Evolutionary conservation across 139 green algal genomes (phyloP), one percentile per base, ranked within the genome.

Genomic region (Diplosphaera chodatii): DNA sequence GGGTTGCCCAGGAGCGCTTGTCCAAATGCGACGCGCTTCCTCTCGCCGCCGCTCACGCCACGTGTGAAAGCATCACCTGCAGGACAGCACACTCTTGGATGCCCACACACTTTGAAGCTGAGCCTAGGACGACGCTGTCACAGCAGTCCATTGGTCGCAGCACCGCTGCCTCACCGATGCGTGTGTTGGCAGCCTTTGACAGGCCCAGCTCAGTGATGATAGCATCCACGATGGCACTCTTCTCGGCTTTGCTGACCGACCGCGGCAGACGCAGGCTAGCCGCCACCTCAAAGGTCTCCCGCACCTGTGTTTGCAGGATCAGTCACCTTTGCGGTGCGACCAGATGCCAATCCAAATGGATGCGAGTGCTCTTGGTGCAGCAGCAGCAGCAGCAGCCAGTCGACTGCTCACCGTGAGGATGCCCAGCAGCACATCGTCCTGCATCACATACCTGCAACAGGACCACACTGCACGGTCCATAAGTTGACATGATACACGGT

Each of bases 201-300:
- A 91, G 71, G 13, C 75, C 77, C 55, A 89, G 70, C 55, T 89
- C 81, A 3, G 66, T 68, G 22, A 83, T 74, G 37, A 87, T 75
- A 1, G 73, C 33, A 0, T 79, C 32, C 15, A 90, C 77, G 1
- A 79, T 67, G 28, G 67, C 27, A 0, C 32, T 4, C 23, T 77
- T 79, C 72, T 84, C 70, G 34, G 70, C 72, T 0, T 16, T 21
- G 18, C 71, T 68, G 63, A 82, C 74, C 40, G 16, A 27, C 21
- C 37, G 13, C 0, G 79, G 80, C 68, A 89, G 77, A 23, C 85
- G 72, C 68, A 91, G 82, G 70, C 84, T 75, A 6, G 87, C 84
- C 0, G 71, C 55, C 73, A 79, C 80, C 13, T 33, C 48, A 29
- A 93, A 76, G 5, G 87, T 92, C 76, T 93, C 87, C 18, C 72